phyloP scores from a whole-genome alignment of 1,284 basidiomycete species.

The Tilletia walkeri region DNA sequence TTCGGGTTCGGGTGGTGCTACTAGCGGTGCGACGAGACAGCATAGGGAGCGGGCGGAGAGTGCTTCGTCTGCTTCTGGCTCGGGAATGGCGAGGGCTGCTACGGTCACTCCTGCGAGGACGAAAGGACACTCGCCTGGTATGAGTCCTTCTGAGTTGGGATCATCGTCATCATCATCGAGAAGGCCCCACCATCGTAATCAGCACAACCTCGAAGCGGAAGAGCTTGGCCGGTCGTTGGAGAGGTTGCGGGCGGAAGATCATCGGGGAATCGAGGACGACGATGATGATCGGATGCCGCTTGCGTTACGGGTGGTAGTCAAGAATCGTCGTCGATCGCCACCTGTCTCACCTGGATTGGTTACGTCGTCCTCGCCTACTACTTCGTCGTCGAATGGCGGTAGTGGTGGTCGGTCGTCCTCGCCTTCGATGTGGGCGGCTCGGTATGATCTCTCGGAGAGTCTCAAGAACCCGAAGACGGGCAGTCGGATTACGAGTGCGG shows the following conservation, averaged over 20 bases:
- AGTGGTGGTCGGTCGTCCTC: conserved; percentile 31
- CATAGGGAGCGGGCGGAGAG: background rate
- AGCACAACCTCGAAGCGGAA: background rate
- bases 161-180: background rate
- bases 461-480: conserved; percentile 57
- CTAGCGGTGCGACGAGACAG: no score
- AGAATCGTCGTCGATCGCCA: conserved; percentile 37
- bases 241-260: background rate
- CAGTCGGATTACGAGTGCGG: conserved; percentile 40
- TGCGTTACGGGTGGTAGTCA: conserved; percentile 3
- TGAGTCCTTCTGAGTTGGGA: background rate
- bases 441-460: conserved; percentile 62
- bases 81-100: background rate
- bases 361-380: background rate
- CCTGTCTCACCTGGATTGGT: conserved; percentile 38
- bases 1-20: no score
- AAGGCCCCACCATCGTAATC: background rate
- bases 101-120: background rate
- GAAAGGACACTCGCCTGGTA: background rate
- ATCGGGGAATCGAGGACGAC: background rate
- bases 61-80: background rate
- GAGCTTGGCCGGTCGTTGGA: conserved; percentile 13
- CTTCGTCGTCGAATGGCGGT: conserved; percentile 44
- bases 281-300: background rate
- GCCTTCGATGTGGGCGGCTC: conserved; percentile 40